phyloP scores from a whole-genome alignment of 345 rosid genomes.

The Viola odorata region DNA sequence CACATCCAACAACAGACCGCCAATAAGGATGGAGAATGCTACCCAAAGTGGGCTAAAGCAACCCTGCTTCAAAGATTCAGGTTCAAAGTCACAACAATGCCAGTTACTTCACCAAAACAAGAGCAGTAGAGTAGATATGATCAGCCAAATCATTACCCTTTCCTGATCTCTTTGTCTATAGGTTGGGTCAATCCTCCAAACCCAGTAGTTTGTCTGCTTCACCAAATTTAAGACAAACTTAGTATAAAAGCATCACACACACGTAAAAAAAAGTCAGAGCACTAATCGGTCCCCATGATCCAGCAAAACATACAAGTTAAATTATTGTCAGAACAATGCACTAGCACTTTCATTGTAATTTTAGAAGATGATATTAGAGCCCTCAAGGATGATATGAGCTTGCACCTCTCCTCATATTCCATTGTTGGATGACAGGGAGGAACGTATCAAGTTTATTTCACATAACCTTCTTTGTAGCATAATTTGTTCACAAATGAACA shows the following conservation, averaged over 20 bases:
- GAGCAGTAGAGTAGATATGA: constrained; percentile 11
- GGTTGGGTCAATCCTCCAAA: constrained; percentile 73
- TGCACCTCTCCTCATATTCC: neutral
- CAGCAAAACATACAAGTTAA: neutral
- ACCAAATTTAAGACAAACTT: constrained; percentile 9
- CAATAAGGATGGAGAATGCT: constrained; percentile 81
- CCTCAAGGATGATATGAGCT: constrained; percentile 1
- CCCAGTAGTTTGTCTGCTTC: constrained; percentile 66
- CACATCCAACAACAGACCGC: constrained; percentile 79
- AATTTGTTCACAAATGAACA: too few relatives aligned
- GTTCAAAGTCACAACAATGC: constrained; percentile 5
- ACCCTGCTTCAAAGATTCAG: constrained; percentile 36
- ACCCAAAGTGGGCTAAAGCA: constrained; percentile 90
- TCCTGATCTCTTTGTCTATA: constrained; percentile 51
- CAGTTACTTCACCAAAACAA: neutral
- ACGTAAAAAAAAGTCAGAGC: neutral
- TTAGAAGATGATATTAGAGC: neutral
- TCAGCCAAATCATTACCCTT: constrained; percentile 41
- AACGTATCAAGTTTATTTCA: neutral
- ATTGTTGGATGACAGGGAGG: neutral
- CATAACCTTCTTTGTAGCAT: neutral
- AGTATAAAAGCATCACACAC: neutral
- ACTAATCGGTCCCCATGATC: neutral
- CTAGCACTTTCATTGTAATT: neutral
- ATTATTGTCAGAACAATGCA: neutral